A percentile compares a stretch with the other conserved stretches of the same genome.
Conservation (phyloP, 257 asterid species). For the Nicotiana obtusifolia region DNA sequence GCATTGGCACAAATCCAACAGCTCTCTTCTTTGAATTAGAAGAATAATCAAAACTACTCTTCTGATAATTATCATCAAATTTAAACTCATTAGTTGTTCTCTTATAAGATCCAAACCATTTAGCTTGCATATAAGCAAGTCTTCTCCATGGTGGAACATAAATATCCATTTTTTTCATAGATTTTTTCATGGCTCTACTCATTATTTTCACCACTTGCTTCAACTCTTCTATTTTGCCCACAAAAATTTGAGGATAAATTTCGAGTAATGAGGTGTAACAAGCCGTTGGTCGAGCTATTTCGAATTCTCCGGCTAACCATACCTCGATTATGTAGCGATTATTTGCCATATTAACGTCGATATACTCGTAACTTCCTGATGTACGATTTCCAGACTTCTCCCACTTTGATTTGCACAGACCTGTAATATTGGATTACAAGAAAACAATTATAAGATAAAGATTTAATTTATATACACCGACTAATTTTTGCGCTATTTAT, state of each 20-base stretch:
- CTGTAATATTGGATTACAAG: constrained; percentile 22
- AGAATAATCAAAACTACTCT: background rate
- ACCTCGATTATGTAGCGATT: constrained; percentile 57
- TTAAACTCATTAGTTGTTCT: constrained; percentile 52
- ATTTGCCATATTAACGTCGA: constrained; percentile 40
- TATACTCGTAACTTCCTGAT: constrained; percentile 59
- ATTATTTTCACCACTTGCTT: constrained; percentile 48
- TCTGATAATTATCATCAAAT: background rate
- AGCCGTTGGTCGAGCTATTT: constrained; percentile 55
- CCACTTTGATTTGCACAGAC: constrained; percentile 87
- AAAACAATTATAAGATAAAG: no score
- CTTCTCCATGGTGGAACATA: constrained; percentile 89
- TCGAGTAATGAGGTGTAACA: constrained; percentile 40
- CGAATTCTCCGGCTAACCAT: constrained; percentile 46
- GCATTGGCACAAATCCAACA: constrained; percentile 44
- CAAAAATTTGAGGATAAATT: constrained; percentile 35
- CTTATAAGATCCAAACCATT: constrained; percentile 57
- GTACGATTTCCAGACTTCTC: constrained; percentile 41
- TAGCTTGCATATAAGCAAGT: constrained; percentile 49
- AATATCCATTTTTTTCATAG: constrained; percentile 48
- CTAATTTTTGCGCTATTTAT: no score
- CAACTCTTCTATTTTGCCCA: constrained; percentile 42
- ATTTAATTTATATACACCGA: background rate
- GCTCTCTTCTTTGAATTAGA: constrained; percentile 12
- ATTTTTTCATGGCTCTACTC: constrained; percentile 53